A percentile compares a stretch with the other conserved stretches of the same genome.
These are phyloP conservation scores for Mycena pura DNA, from an alignment of 768 basidiomycete genomes.

Conservation along the genomic window DNA sequence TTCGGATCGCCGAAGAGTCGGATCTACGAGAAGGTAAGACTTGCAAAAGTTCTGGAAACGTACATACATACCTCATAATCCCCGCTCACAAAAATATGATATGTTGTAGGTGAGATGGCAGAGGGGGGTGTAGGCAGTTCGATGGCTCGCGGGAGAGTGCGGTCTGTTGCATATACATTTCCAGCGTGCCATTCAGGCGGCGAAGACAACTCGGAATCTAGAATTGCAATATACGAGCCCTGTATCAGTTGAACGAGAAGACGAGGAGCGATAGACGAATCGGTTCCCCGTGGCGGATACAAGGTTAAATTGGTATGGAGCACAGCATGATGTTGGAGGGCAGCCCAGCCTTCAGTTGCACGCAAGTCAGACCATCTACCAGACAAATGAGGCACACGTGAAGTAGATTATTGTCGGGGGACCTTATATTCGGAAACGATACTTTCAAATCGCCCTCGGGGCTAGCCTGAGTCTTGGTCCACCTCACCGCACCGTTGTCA, in stretches of 20 bases:
- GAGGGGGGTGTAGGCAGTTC: conserved; percentile 57
- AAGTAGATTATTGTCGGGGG: conserved; percentile 10
- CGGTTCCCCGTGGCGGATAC: conserved; percentile 45
- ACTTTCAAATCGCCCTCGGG: conserved; percentile 58
- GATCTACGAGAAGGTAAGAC: conserved; percentile 53
- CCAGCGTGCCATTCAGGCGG: conserved; percentile 76
- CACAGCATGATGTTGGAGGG: conserved; percentile 79
- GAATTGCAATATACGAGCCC: conserved; percentile 78
- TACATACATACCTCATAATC: conserved; percentile 76
- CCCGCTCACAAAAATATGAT: conserved; percentile 77
- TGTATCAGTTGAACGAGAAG: conserved; percentile 69
- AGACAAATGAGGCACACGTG: neutral
- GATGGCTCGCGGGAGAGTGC: conserved; percentile 55
- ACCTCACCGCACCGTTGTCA: conserved; percentile 64
- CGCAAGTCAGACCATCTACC: conserved; percentile 76
- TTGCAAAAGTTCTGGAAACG: neutral
- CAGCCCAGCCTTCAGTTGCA: conserved; percentile 85
- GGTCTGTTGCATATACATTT: conserved; percentile 80
- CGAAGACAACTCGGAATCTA: conserved; percentile 33
- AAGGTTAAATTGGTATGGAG: conserved; percentile 70
- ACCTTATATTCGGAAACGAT: conserved; percentile 71
- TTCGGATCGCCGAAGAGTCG: conserved; percentile 83
- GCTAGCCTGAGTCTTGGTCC: conserved; percentile 55
- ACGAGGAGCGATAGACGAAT: conserved; percentile 41
- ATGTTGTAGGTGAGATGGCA: conserved; percentile 50